Percentiles rank a stretch among this genome's conserved stretches.
These are phyloP conservation scores for Stenocarpella maydis DNA, from an alignment of 2,329 filamentous ascomycete genomes.

Conservation along the genomic window DNA sequence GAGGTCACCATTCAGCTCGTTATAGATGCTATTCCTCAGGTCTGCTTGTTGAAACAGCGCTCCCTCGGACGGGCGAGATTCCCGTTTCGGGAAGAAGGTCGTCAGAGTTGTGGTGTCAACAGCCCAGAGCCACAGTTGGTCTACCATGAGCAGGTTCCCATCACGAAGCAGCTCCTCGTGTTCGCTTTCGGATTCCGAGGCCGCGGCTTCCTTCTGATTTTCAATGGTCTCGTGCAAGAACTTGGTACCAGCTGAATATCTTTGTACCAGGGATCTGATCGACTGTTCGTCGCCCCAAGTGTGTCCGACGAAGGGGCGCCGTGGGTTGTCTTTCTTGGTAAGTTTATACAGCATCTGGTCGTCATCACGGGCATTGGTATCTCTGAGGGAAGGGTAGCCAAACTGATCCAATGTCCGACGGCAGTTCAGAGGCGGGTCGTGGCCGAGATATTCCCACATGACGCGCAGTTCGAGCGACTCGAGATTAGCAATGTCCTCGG, in stretches of 20 bases:
- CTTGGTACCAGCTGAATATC: slow-evolving; percentile 35
- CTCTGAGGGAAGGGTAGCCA: slow-evolving; percentile 67
- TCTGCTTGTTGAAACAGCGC: slow-evolving; percentile 68
- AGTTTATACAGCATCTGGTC: slow-evolving; percentile 75
- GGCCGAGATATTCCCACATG: slow-evolving; percentile 69
- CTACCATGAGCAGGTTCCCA: slow-evolving; percentile 71
- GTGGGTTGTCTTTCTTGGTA: slow-evolving; percentile 55
- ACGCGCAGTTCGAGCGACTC: slow-evolving; percentile 66
- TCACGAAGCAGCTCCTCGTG: slow-evolving; percentile 44
- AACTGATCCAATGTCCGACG: slow-evolving; percentile 71
- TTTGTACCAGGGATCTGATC: slow-evolving; percentile 8
- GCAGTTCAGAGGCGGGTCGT: slow-evolving; percentile 68
- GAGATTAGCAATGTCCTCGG: slow-evolving; percentile 59
- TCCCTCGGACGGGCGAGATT: slow-evolving; percentile 62
- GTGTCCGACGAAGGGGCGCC: not conserved
- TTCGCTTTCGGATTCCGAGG: slow-evolving; percentile 38
- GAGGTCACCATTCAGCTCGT: slow-evolving; percentile 71
- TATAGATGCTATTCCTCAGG: slow-evolving; percentile 69
- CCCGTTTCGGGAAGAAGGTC: slow-evolving; percentile 64
- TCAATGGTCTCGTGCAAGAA: slow-evolving; percentile 31
- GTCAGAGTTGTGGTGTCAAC: slow-evolving; percentile 61
- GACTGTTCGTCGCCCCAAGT: slow-evolving; percentile 36
- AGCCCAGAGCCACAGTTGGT: slow-evolving; percentile 70
- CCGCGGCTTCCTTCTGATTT: slow-evolving; percentile 22
- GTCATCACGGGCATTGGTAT: slow-evolving; percentile 68